phyloP scores from a whole-genome alignment of 2,329 filamentous ascomycete genomes.

The Hypoxylon sp. region DNA sequence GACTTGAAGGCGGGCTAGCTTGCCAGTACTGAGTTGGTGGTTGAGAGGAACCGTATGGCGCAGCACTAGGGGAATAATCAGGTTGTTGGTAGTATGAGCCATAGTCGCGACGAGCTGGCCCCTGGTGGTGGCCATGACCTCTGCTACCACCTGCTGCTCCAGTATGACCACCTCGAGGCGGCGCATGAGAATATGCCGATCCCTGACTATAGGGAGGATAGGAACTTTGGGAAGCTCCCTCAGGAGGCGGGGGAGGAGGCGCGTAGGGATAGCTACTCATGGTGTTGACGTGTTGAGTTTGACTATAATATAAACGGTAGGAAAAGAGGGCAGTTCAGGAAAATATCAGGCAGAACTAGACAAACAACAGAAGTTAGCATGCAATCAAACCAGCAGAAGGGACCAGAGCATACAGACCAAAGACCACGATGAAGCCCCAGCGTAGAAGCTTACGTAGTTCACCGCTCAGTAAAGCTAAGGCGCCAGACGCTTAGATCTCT shows the following conservation, averaged over 20 bases:
- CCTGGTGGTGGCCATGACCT: slow-evolving; percentile 46
- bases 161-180: slow-evolving; percentile 45
- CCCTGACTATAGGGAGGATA: slow-evolving; percentile 52
- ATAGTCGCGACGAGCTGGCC: slow-evolving; percentile 43
- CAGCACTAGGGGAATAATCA: slow-evolving; percentile 42
- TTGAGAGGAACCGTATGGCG: slow-evolving; percentile 46
- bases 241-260: slow-evolving; percentile 48
- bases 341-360: not conserved
- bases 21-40: slow-evolving; percentile 52
- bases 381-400: slow-evolving; percentile 20
- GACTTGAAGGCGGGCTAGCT: slow-evolving; percentile 46
- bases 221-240: slow-evolving; percentile 41
- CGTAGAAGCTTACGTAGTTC: slow-evolving; percentile 31
- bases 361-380: not conserved
- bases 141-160: slow-evolving; percentile 41
- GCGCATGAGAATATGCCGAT: slow-evolving; percentile 58
- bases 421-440: not conserved
- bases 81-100: slow-evolving; percentile 49
- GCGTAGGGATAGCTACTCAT: slow-evolving; percentile 51
- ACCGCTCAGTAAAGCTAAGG: not conserved
- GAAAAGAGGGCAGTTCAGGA: slow-evolving; percentile 8
- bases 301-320: slow-evolving; percentile 8
- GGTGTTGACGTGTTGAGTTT: slow-evolving; percentile 22
- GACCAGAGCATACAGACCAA: not conserved
- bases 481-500: not conserved